A percentile compares a stretch with the other conserved stretches of the same genome.
Evolutionary conservation across 139 green algal species (phyloP).

Genomic region (Chlamydomonas sp.): DNA sequence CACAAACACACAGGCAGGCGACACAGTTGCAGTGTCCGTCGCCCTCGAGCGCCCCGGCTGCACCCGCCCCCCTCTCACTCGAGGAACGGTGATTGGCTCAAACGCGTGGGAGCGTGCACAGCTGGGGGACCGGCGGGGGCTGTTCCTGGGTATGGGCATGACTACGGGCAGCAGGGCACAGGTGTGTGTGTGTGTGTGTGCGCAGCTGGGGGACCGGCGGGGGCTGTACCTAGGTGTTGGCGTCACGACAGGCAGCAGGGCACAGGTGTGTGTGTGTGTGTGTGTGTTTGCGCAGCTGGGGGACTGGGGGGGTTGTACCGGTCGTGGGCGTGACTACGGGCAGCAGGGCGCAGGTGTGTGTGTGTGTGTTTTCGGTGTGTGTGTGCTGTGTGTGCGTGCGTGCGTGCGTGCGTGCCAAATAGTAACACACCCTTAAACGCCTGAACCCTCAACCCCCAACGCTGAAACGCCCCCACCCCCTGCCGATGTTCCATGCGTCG

Average conservation of each 20-base stretch:
- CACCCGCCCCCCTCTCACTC: too few species aligned
- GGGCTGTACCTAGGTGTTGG: background rate
- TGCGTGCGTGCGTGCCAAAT: too few species aligned
- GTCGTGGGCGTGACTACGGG: constrained; percentile 7
- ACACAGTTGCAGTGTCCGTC: background rate
- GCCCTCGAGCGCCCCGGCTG: too few species aligned
- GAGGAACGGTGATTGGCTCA: constrained; percentile 42
- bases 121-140: background rate
- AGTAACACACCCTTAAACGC: too few species aligned
- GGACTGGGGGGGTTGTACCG: constrained; percentile 11
- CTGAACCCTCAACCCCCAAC: too few species aligned
- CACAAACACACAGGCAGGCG: background rate
- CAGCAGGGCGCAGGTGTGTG: background rate
- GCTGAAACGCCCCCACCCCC: too few species aligned
- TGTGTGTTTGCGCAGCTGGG: background rate
- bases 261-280: too few species aligned
- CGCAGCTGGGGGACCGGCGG: background rate
- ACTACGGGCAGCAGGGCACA: background rate
- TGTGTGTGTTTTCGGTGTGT: background rate
- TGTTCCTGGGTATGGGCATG: constrained; percentile 17
- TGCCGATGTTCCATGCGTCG: too few species aligned
- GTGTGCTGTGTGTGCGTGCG: too few species aligned
- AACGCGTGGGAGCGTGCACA: constrained; percentile 8
- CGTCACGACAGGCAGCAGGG: too few species aligned
- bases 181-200: background rate